phyloP scores from a whole-genome alignment of 2,329 filamentous ascomycete genomes.

The Fusarium mundagurra region DNA sequence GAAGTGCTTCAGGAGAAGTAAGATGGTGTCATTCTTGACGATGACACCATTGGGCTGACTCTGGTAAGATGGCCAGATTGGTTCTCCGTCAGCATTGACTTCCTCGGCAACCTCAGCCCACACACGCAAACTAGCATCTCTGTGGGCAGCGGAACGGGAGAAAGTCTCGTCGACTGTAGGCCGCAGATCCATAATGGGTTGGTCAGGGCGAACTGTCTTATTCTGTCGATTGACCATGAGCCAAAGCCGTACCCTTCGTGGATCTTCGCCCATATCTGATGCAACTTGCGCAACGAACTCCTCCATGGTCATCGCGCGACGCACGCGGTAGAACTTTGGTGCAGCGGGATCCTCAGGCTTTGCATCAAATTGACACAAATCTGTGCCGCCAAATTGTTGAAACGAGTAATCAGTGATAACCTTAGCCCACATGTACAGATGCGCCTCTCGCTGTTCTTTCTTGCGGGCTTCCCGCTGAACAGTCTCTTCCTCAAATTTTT shows the following conservation, averaged over 20 bases:
- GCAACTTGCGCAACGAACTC: slow-evolving; percentile 80
- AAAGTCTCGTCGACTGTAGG: slow-evolving; percentile 80
- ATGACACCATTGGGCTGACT: slow-evolving; percentile 65
- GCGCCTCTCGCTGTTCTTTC: slow-evolving; percentile 93
- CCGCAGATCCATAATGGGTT: slow-evolving; percentile 79
- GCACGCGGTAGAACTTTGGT: slow-evolving; percentile 76
- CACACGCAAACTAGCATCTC: slow-evolving; percentile 80
- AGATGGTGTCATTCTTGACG: slow-evolving; percentile 71
- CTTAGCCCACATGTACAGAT: slow-evolving; percentile 87
- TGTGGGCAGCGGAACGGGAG: slow-evolving; percentile 61
- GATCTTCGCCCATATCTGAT: slow-evolving; percentile 72
- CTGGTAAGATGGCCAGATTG: slow-evolving; percentile 75
- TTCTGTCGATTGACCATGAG: slow-evolving; percentile 99
- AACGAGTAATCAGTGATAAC: slow-evolving; percentile 87
- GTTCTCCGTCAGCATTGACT: slow-evolving; percentile 72
- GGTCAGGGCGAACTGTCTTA: slow-evolving; percentile 92
- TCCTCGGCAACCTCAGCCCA: slow-evolving; percentile 86
- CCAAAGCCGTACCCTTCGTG: slow-evolving; percentile 84
- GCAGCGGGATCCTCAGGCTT: slow-evolving; percentile 73
- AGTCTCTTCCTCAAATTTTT: slow-evolving; percentile 83
- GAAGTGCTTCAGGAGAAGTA: slow-evolving; percentile 94
- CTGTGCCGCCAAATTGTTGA: slow-evolving; percentile 81
- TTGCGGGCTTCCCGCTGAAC: slow-evolving; percentile 77
- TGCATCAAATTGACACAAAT: slow-evolving; percentile 77
- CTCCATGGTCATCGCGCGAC: slow-evolving; percentile 77